Base-by-base conservation (phyloP, 805 yeast genomes). In the Candida chilensis region DNA sequence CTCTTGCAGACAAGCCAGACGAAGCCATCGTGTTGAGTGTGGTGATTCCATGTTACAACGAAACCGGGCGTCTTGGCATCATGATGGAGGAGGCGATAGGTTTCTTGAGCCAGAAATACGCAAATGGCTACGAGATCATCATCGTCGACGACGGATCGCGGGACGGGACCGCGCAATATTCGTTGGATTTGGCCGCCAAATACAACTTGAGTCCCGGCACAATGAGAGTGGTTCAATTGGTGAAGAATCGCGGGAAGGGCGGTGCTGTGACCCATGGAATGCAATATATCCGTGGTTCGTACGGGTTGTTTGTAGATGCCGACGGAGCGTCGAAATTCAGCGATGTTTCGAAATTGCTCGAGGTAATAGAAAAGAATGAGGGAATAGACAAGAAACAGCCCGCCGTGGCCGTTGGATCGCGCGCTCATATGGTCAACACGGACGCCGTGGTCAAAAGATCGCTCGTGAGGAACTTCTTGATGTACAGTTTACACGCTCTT, bases 221-320 rank as follows among this genome's bases (percentile, higher is more conserved):
- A 32, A 44, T 92, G 45, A 64, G 90, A 41, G 87, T 85, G 27
- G 65, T 84, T n/a, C 67, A 66, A 40, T 65, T 92, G 37, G 71
- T 56, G 16, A 52, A 71, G 38, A 92, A 92, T 52, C 68, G 98
- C 44, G 98, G 98, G 16, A 90, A 90, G 57, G 94, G 94, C 20
- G 96, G 97, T 9, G 98, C 97, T 0, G 97, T 92, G 0, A 76
- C 94, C 12, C 96, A 90, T 53, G 98, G 98, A 5, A 57, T 92
- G 52, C 71, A 78, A 42, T 76, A 74, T 44, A 60, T 78, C 3
- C 61, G 85, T 26, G 98, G 97, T 9, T 51, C 64, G 33, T 78
- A 71, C 43, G 73, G 75, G 8, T 66, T 92, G 7, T 92, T 92
- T 60, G 97, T 95, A 1, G 98, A 92, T 56, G 98, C 97, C 1